A percentile compares a stretch with the other conserved stretches of the same genome.
Evolutionary conservation across 257 asterid genomes (phyloP).

Genomic region (Solanum chiquidenum): DNA sequence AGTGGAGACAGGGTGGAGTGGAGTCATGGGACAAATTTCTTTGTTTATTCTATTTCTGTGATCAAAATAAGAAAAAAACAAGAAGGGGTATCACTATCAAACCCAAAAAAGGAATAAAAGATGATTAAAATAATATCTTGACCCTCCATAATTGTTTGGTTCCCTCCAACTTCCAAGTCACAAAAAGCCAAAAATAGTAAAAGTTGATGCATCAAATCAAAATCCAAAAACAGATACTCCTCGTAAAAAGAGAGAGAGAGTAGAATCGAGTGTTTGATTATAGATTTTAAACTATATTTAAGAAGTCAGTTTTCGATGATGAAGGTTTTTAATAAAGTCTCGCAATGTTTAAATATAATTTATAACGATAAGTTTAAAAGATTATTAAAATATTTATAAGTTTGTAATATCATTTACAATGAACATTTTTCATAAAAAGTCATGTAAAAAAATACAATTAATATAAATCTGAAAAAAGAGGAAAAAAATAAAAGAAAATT

Average conservation of each 20-base stretch:
- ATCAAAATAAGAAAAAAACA: not conserved
- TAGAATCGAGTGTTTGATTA: not conserved
- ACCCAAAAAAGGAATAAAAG: conserved; percentile 8
- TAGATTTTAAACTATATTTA: too few species aligned
- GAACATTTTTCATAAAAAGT: not conserved
- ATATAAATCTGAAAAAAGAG: too few species aligned
- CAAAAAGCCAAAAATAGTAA: not conserved
- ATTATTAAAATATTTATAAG: too few species aligned
- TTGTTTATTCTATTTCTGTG: not conserved
- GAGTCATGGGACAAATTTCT: not conserved
- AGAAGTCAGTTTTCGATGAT: too few species aligned
- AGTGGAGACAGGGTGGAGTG: conserved; percentile 16
- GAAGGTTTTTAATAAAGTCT: too few species aligned
- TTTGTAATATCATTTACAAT: not conserved
- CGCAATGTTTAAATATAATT: too few species aligned
- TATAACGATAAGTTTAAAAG: too few species aligned
- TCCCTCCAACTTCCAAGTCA: conserved; percentile 4
- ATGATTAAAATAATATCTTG: conserved; percentile 22
- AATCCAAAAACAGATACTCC: not conserved
- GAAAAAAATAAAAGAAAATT: not conserved
- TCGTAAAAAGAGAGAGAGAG: too few species aligned
- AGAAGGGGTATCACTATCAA: not conserved
- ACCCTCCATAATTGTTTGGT: conserved; percentile 18
- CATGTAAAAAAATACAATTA: not conserved
- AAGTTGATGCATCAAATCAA: conserved; percentile 16